A percentile compares a stretch with the other conserved stretches of the same genome.
phyloP scores from a whole-genome alignment of 73 alveolate species.

The Effrenium voratum region DNA sequence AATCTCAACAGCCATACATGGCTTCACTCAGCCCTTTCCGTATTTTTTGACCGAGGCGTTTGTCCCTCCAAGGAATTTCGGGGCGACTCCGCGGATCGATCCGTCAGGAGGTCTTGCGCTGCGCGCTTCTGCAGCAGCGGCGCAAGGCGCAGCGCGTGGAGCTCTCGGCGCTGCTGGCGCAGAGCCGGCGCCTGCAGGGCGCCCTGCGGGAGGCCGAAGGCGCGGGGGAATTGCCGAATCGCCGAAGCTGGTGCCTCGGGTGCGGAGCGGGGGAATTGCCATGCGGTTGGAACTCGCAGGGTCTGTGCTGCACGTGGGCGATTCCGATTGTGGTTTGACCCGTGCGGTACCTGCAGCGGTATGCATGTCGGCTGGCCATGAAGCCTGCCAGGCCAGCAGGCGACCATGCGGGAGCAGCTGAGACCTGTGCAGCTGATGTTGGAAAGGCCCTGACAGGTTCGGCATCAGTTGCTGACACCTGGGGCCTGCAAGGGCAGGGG shows the following conservation, averaged over 20 bases:
- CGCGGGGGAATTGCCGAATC: not conserved
- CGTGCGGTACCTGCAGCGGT: not conserved
- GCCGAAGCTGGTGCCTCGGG: no score
- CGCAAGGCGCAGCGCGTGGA: slow-evolving; percentile 7
- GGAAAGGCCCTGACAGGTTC: no score
- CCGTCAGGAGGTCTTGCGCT: slow-evolving; percentile 1
- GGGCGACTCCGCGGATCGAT: no score
- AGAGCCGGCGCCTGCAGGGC: slow-evolving; percentile 55
- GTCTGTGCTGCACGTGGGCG: not conserved
- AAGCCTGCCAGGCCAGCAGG: slow-evolving; percentile 39
- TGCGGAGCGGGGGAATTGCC: not conserved
- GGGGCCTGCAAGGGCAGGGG: no score
- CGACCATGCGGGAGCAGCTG: slow-evolving; percentile 25
- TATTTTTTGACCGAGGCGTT: no score
- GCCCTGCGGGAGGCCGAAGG: slow-evolving; percentile 44
- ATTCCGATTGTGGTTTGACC: no score
- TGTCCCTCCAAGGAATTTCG: no score
- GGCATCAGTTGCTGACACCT: no score
- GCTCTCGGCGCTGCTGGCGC: slow-evolving; percentile 7
- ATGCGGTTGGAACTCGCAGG: not conserved
- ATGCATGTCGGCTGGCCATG: not conserved
- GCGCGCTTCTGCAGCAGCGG: slow-evolving; percentile 44
- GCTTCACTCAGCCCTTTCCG: no score
- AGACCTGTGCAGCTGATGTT: slow-evolving; percentile 47
- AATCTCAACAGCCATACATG: no score